Evolutionary conservation across 768 basidiomycete species (phyloP), one percentile per base, ranked within the genome.

Genomic region (Boletellus emodensis): DNA sequence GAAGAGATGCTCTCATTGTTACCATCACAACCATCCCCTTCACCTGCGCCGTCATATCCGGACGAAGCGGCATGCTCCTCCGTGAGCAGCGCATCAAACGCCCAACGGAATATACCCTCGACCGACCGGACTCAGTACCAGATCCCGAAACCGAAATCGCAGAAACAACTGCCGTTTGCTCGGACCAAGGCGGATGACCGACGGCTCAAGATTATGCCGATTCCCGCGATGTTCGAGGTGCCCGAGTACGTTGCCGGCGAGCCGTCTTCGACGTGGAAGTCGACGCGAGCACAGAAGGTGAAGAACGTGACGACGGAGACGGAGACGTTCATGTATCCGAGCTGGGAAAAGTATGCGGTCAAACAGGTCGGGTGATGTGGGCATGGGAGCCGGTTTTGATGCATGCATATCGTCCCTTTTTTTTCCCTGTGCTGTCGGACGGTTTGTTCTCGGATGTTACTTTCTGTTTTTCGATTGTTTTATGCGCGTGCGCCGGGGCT

Each of bases 281-380:
- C 63, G 44, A 64, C 63, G 39, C 55, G 60, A 15, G 61, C 63
- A 48, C 53, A 60, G 33, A 54, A 20, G 44, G 28, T 64, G 44
- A 58, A 55, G 55, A 67, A 68, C 46, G 64, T 66, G 34, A 69
- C 57, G 49, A 63, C 59, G 34, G 66, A 67, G 61, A 68, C 69
- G 15, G 80, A 77, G 65, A 75, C 76, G 51, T 71, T 78, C 32
- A 55, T 71, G 15, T 82, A 79, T 61, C 83, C 84, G 26, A 78
- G 74, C 46, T 87, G 84, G 84, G 83, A 86, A 62, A 71, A 80
- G 51, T 85, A 87, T 62, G 61, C 75, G 36, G 74, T 85, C 35
- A 75, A 74, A 56, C 71, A 65, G 33, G 65, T 64, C 1, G 57
- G 46, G n/a, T 63, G 48, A 60, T 18, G 30, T 11, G 30, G 30